Conservation (phyloP, 257 asterid genomes). For the Primulina eburnea region DNA sequence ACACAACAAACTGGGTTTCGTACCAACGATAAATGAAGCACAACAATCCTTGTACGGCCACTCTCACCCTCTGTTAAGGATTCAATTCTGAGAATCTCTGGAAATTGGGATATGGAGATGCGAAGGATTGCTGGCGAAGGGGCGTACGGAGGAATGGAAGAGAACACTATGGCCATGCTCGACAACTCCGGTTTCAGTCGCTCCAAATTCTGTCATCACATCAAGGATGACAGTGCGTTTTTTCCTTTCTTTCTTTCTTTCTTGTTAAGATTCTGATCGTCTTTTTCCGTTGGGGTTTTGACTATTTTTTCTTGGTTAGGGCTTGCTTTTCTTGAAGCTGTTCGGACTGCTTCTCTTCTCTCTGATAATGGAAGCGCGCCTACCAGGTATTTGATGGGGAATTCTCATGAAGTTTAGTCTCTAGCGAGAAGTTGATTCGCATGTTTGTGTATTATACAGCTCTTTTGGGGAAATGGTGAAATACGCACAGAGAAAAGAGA, state of each 20-base stretch:
- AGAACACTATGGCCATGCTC: conserved; percentile 81
- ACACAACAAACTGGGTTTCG: background rate
- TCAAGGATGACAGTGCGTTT: conserved; percentile 63
- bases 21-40: background rate
- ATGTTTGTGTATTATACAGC: background rate
- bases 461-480: too few species aligned
- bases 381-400: conserved; percentile 42
- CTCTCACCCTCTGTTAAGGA: background rate
- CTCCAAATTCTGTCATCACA: conserved; percentile 60
- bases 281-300: background rate
- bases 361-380: conserved; percentile 63
- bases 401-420: background rate
- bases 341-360: conserved; percentile 72
- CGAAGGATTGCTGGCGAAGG: conserved; percentile 34
- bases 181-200: conserved; percentile 63
- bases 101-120: conserved; percentile 33
- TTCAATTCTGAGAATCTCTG: background rate
- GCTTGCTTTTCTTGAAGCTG: conserved; percentile 82
- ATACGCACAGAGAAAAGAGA: too few species aligned
- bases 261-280: too few species aligned
- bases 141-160: conserved; percentile 57
- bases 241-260: background rate
- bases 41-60: background rate
- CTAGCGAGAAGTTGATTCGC: background rate
- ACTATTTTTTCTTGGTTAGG: conserved; percentile 36